Base-by-base conservation (phyloP, 2,329 filamentous ascomycete genomes). In the Phyllosticta ampelicida region DNA sequence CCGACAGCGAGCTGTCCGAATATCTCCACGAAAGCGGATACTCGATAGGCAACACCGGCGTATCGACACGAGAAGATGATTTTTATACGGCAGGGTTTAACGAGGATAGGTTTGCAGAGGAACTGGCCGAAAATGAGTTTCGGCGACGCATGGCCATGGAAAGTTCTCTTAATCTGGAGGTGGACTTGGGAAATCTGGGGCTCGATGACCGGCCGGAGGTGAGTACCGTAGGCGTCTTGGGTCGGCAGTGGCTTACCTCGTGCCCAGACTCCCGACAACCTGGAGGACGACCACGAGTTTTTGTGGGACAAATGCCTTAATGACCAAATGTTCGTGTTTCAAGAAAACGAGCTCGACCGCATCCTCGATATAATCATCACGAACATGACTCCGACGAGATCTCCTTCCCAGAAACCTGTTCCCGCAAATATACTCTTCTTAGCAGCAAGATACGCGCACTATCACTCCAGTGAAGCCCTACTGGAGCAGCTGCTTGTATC, bases 251-350 rank as follows among this genome's bases (percentile, higher is more conserved):
- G 36, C 36, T 44, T 16, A 44, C 13, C n/a, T 44, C 16, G 5
- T 18, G 13, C 13, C 3, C 13, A 58, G 56, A 30, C 29, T 11
- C 56, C 51, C 56, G 90, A 92, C 1, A 91, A 96, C 56, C 81
- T 90, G 64, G 90, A 95, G 66, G 91, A 96, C 60, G 84, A 86
- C 59, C 91, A 95, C 67, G 94, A 97, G 63, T 99, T 99, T 67
- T 87, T 96, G 61, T 99, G 94, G 94, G 87, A 87, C 62, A 82
- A 88, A 65, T 99, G 94, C 72, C 78, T 96, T 53, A 90, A 96
- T 69, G 94, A 99, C 70, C 94, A 99, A 71, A 99, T 99, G 94
- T 99, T 99, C 70, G 94, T 99, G 44, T 99, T 99, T 70, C 94
- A 99, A 71, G 92, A 97, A 65, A 86, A 84, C 69, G 92, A 99